phyloP scores from a whole-genome alignment of 169 alveolate genomes.

The Plasmodium billcollinsi region DNA sequence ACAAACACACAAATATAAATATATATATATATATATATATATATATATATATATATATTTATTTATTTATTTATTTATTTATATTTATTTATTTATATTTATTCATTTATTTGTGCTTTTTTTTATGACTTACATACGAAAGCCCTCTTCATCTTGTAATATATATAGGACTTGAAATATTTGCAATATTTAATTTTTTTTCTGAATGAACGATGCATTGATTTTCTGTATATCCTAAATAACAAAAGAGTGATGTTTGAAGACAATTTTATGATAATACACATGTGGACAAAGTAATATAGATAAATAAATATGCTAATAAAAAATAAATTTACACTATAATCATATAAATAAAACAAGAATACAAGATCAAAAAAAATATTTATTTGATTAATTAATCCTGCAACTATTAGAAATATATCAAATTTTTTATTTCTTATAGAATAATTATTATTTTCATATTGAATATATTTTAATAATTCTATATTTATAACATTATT shows the following conservation, averaged over 20 bases:
- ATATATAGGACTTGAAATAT: not conserved
- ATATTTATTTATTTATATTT: not conserved
- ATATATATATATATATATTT: not conserved
- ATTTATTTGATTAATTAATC: constrained; percentile 64
- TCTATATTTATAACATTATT: constrained; percentile 40
- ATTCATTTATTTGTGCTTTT: not conserved
- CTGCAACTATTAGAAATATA: constrained; percentile 32
- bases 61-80: not conserved
- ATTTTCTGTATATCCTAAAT: constrained; percentile 24
- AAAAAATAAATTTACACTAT: constrained; percentile 24
- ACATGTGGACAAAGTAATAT: constrained; percentile 35
- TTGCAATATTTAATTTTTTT: not conserved
- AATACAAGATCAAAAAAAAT: constrained; percentile 39
- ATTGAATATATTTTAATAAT: constrained; percentile 62
- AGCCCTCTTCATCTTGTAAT: not conserved
- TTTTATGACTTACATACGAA: constrained; percentile 17
- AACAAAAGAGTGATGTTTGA: not conserved
- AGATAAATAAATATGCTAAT: constrained; percentile 30
- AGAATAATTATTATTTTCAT: constrained; percentile 66
- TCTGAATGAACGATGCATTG: constrained; percentile 9
- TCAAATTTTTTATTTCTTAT: constrained; percentile 29
- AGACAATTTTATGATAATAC: constrained; percentile 21
- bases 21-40: not conserved
- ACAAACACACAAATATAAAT: not conserved
- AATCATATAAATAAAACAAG: constrained; percentile 49